Conservation (phyloP, 2,329 filamentous ascomycete genomes). For the Tolypocladium amazonense region DNA sequence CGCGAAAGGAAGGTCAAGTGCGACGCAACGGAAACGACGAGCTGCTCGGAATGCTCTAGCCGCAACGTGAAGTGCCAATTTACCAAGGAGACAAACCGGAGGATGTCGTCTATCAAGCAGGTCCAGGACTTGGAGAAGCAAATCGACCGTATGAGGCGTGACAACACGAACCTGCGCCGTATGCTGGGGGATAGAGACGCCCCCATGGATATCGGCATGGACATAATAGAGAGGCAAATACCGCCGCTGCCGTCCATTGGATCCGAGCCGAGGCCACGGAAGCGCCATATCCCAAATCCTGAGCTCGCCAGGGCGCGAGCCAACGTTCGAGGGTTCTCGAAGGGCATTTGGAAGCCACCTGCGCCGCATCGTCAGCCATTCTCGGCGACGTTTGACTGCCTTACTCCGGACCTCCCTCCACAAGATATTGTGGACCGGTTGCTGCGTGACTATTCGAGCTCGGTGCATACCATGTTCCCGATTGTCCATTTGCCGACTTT, state of each 20-base stretch:
- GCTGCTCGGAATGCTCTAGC: conserved; percentile 95
- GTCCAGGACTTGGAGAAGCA: conserved; percentile 95
- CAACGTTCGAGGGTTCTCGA: conserved; percentile 63
- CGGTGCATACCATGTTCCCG: conserved; percentile 71
- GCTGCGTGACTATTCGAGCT: conserved; percentile 63
- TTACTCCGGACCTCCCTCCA: conserved; percentile 57
- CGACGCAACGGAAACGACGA: conserved; percentile 91
- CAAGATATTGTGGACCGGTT: conserved; percentile 61
- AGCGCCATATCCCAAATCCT: conserved; percentile 48
- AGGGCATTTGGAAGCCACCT: conserved; percentile 72
- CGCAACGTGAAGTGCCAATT: conserved; percentile 97
- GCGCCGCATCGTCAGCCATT: conserved; percentile 49
- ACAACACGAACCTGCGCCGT: conserved; percentile 65
- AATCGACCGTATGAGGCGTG: conserved; percentile 66
- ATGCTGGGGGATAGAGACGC: conserved; percentile 44
- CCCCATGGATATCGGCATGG: conserved; percentile 38
- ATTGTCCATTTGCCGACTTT: conserved; percentile 85
- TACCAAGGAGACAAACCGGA: conserved; percentile 94
- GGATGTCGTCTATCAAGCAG: conserved; percentile 99
- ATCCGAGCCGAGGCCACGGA: conserved; percentile 53
- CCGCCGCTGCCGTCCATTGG: conserved; percentile 55
- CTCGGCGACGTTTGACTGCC: conserved; percentile 38
- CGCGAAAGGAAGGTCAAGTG: conserved; percentile 80
- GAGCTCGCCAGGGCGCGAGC: conserved; percentile 62
- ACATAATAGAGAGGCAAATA: conserved; percentile 35